Evolutionary conservation across 306 rosid species (phyloP), one percentile per base, ranked within the genome.

Genomic region (Macrotyloma uniflorum): DNA sequence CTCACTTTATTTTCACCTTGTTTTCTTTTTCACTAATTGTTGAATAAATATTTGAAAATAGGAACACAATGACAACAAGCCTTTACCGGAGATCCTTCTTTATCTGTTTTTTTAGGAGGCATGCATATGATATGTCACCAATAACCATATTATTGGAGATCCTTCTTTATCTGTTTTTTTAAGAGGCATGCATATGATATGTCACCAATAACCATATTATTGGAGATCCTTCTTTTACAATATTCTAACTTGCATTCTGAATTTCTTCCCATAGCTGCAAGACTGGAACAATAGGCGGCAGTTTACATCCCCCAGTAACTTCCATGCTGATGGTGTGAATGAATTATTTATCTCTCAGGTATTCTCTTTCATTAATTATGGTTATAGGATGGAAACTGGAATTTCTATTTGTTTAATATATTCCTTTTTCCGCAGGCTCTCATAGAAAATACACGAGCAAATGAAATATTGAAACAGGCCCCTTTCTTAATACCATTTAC

Each of bases 341-440:
- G 99, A 95, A 36, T 88, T 83, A 80, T 95, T 95, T 85, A 93
- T 87, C 88, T 88, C 99, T 33, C 99, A 95, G 99, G 99, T 95
- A 88, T 73, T 81, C 12, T 68, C 63, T 67, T 61, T 12, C 68
- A 54, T 71, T 59, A 63, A 26, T 66, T 71, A 47, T 57, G 45
- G 35, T 74, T 45, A 54, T 72, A 64, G 8, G 28, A 68, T 26
- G 43, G 64, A 67, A 83, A 65, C 50, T 42, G 57, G 15, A 35
- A 58, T 67, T 72, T 68, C 53, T 72, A 8, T 59, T 53, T 33
- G 20, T 62, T 22, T 73, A 51, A 45, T 30, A 20, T 19, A 19
- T 19, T 53, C 67, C 46, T 47, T 73, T 78, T 24, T 30, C 68
- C 33, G 23, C 86, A 95, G 99, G 99, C 99, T 16, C 86, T 70